These are phyloP conservation scores for Camillea tinctor DNA, from an alignment of 2,329 filamentous ascomycete species.

Conservation along the genomic window DNA sequence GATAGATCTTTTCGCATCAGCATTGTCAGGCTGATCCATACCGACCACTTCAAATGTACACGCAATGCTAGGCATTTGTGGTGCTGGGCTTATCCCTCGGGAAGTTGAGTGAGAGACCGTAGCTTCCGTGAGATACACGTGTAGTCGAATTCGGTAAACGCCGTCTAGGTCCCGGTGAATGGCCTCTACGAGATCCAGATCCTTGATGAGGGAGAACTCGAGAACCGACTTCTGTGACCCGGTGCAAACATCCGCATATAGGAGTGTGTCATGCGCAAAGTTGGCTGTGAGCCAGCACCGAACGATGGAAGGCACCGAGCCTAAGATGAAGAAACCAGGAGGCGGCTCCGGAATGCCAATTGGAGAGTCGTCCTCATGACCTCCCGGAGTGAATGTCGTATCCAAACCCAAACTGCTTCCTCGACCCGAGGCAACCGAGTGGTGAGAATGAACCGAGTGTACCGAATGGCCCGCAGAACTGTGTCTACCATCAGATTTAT, in stretches of 20 bases:
- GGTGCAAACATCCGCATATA: constrained; percentile 90
- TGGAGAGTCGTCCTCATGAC: constrained; percentile 66
- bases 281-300: constrained; percentile 91
- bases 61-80: constrained; percentile 78
- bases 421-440: constrained; percentile 73
- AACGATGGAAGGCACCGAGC: constrained; percentile 89
- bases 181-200: constrained; percentile 68
- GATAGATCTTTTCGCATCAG: constrained; percentile 60
- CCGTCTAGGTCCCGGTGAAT: constrained; percentile 66
- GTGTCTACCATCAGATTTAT: constrained; percentile 93
- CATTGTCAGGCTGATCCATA: constrained; percentile 48
- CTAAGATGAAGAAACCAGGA: constrained; percentile 80
- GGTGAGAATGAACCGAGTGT: constrained; percentile 60
- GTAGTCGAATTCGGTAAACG: constrained; percentile 67
- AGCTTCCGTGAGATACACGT: constrained; percentile 88
- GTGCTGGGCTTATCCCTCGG: constrained; percentile 67
- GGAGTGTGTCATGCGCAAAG: constrained; percentile 83
- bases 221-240: constrained; percentile 88
- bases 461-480: constrained; percentile 88
- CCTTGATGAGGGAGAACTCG: constrained; percentile 70
- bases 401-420: constrained; percentile 88
- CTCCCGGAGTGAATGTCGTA: constrained; percentile 62
- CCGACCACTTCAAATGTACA: constrained; percentile 76
- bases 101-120: constrained; percentile 75
- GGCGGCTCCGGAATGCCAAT: constrained; percentile 73